Evolutionary conservation across 2,329 filamentous ascomycete species (phyloP).

Genomic region (Colletotrichum sp.): DNA sequence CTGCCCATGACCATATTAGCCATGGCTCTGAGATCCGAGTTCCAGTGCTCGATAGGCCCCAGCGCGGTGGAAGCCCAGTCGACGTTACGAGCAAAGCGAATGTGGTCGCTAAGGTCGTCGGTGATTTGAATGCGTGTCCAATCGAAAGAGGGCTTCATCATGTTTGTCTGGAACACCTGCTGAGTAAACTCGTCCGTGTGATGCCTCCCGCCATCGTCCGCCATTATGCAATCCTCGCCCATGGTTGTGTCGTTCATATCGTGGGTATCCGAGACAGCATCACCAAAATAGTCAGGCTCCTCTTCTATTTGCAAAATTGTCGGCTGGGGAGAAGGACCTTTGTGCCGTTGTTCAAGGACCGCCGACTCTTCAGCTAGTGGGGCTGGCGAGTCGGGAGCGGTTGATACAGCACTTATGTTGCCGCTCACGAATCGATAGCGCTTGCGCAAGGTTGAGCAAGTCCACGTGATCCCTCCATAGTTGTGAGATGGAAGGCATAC

Average conservation of each 20-base stretch:
- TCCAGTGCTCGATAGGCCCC: constrained; percentile 78
- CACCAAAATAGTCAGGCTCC: constrained; percentile 50
- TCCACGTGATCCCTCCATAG: constrained; percentile 74
- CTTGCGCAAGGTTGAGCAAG: constrained; percentile 70
- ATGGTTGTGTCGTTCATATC: constrained; percentile 22
- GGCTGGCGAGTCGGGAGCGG: constrained; percentile 40
- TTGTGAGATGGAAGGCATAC: constrained; percentile 57
- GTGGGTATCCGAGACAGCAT: constrained; percentile 22
- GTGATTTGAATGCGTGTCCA: constrained; percentile 77
- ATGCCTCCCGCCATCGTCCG: constrained; percentile 26
- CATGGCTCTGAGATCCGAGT: constrained; percentile 72
- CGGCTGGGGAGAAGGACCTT: constrained; percentile 38
- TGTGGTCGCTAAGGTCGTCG: constrained; percentile 69
- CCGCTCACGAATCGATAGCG: constrained; percentile 73
- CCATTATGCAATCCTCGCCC: constrained; percentile 29
- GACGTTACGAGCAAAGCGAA: constrained; percentile 72
- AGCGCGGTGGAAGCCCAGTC: constrained; percentile 78
- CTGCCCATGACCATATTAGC: constrained; percentile 83
- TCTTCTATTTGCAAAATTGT: constrained; percentile 35
- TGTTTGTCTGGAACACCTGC: constrained; percentile 40
- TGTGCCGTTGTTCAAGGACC: constrained; percentile 36
- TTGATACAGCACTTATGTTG: constrained; percentile 40
- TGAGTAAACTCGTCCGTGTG: constrained; percentile 49
- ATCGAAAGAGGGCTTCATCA: constrained; percentile 67
- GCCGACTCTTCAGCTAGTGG: constrained; percentile 40